Evolutionary conservation across 2,329 filamentous ascomycete genomes (phyloP).

Genomic region (Fusarium lyarnte): DNA sequence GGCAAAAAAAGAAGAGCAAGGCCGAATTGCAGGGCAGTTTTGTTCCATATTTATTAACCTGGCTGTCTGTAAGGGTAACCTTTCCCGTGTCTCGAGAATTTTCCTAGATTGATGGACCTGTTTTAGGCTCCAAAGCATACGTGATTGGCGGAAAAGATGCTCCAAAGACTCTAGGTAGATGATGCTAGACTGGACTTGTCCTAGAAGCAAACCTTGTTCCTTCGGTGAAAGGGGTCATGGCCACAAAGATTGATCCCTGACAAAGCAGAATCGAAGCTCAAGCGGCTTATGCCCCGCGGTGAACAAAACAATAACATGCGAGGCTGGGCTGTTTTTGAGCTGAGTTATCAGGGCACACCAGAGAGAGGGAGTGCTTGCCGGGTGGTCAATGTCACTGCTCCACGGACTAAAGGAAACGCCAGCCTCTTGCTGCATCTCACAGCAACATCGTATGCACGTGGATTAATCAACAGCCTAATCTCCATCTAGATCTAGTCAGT

Average conservation of each 20-base stretch:
- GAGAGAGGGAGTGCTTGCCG: not conserved
- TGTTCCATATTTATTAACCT: not conserved
- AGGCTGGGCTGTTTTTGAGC: slow-evolving; percentile 6
- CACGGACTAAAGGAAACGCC: slow-evolving; percentile 6
- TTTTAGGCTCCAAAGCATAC: not conserved
- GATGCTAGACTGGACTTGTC: not conserved
- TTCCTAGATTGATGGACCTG: not conserved
- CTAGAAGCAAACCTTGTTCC: slow-evolving; percentile 22
- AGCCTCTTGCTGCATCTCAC: not conserved
- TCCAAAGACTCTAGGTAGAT: not conserved
- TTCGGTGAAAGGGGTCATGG: not conserved
- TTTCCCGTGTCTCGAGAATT: not conserved
- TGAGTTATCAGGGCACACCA: slow-evolving; percentile 7
- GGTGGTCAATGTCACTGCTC: not conserved
- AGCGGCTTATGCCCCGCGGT: not conserved
- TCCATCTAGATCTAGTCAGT: slow-evolving; percentile 26
- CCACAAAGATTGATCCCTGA: not conserved
- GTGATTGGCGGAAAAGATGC: not conserved
- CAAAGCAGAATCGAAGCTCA: not conserved
- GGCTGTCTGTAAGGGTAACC: not conserved
- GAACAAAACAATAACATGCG: not conserved
- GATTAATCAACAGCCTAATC: slow-evolving; percentile 9
- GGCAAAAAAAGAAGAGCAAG: not conserved
- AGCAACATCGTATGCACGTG: slow-evolving; percentile 4
- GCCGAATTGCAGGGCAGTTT: not conserved